Evolutionary conservation across 345 rosid genomes (phyloP), one percentile per base, ranked within the genome.

Genomic region (Lepidium didymum): DNA sequence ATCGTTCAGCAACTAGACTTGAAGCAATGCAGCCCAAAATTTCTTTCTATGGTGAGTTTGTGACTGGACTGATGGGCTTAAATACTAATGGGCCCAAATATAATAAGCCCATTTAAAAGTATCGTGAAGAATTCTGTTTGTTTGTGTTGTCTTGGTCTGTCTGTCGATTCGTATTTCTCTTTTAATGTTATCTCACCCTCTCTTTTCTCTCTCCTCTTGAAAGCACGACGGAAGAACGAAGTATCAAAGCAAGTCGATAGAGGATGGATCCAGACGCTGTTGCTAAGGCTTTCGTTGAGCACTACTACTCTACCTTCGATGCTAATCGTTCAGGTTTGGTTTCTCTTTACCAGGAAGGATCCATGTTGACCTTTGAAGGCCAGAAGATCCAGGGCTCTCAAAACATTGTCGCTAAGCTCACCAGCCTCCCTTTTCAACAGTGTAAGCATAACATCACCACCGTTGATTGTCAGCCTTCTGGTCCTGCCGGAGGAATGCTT

Each of bases 391-490:
- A 83, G 69, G 97, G 96, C 55, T 75, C 87, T 23, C 81, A 53
- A 27, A 87, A 72, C 82, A 90, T 93, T 78, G 96, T 88, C 36
- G 80, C 90, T 7, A 93, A 93, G 81, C 96, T 93, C 68, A 79
- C 85, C 15, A 46, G 78, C 62, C 92, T 93, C n/a, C 97, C 98
- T 14, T 93, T 93, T 77, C 91, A 87, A 72, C 96, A 88, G 89
- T 94, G 97, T 72, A 81, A 89, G 79, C 99, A 94, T 72, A 62
- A 64, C 64, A 87, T 89, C 79, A 59, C 91, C 58, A 89, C 96
- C 59, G 96, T 94, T 19, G 96, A 91, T 75, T 91, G 96, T 72
- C 96, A 94, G 81, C 99, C 96, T n/a, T 91, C 99, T n/a, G 95
- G 96, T 54, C 92, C 89, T 53, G 84, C 81, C 43, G 89, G 87